Conservation (phyloP, 202 grass and related monocot species). For the Musa balbisiana region DNA sequence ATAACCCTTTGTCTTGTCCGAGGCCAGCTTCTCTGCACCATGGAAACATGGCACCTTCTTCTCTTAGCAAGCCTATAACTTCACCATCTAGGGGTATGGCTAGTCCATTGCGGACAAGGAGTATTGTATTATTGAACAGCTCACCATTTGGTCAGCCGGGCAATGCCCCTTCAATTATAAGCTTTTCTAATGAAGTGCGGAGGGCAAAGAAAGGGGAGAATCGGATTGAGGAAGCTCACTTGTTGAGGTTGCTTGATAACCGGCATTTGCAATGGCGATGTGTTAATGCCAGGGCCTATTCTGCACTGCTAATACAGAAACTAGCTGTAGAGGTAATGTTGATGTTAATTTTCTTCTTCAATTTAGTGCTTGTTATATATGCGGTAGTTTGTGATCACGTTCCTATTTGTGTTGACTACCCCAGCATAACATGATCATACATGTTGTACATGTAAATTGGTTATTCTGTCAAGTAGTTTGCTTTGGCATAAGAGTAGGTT, state of each 20-base stretch:
- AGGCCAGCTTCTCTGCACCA: constrained; percentile 30
- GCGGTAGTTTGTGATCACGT: background rate
- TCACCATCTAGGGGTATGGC: constrained; percentile 55
- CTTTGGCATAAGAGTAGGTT: background rate
- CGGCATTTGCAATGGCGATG: constrained; percentile 92
- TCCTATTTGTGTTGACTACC: background rate
- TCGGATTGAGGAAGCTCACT: constrained; percentile 66
- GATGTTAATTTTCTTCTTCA: background rate
- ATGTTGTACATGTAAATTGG: background rate
- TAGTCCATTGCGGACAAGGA: constrained; percentile 55
- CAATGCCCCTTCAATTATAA: constrained; percentile 52
- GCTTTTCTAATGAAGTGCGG: constrained; percentile 45
- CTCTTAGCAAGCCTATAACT: constrained; percentile 49
- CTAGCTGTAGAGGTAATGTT: constrained; percentile 62
- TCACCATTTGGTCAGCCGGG: constrained; percentile 33
- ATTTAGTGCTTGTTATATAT: background rate
- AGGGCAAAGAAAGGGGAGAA: constrained; percentile 73
- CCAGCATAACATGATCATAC: background rate
- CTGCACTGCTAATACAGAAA: constrained; percentile 51
- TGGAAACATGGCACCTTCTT: constrained; percentile 45
- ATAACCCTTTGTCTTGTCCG: constrained; percentile 43
- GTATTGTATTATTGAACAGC: constrained; percentile 4
- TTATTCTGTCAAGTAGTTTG: background rate
- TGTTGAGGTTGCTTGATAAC: constrained; percentile 68
- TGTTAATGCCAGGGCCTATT: constrained; percentile 62